Evolutionary conservation across 1,139 yeast species (phyloP), one percentile per base, ranked within the genome.

Genomic region (Hansenula sp.): DNA sequence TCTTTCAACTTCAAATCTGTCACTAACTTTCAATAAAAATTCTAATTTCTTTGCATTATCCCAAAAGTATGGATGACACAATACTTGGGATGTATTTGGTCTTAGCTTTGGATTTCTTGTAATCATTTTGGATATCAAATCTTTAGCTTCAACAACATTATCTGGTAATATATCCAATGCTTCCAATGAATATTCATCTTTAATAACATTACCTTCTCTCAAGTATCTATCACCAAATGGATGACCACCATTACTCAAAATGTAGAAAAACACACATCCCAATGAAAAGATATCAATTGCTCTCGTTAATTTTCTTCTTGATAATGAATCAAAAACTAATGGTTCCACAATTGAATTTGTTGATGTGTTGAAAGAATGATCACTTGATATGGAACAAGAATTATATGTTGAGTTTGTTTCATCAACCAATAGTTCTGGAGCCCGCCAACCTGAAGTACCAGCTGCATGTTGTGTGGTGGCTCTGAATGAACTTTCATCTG

Each of bases 361-460:
- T 2, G 59, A 51, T 1, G 45, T 33, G 28, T 36, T 47, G 22
- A 47, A 41, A 2, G 58, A 53, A 31, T 45, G 48, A 1, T 53
- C 55, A 40, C 53, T 51, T 24, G 35, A 39, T 5, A 47, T 27
- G 4, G 56, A 46, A 21, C 41, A 29, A 3, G 43, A 38, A 28
- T 44, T 41, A 38, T 36, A 41, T 25, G 40, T 32, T 16, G 48
- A n/a, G 41, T 37, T 32, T 30, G 43, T 30, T 51, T 61, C 66
- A 25, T 66, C 77, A 30, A 77, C 66, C 32, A 87, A 64, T 29
- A 92, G 67, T 57, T 92, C 99, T 0, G 98, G 98, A 0, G 98
- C 97, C 52, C 97, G 75, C 98, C 98, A 92, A 2, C 99, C 99
- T 8, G 92, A 78, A 0, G 98, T 92, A 2, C 99, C 99, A 0